Evolutionary conservation across 495 filamentous ascomycete species (phyloP).

Genomic region (Emericellopsis terricola): DNA sequence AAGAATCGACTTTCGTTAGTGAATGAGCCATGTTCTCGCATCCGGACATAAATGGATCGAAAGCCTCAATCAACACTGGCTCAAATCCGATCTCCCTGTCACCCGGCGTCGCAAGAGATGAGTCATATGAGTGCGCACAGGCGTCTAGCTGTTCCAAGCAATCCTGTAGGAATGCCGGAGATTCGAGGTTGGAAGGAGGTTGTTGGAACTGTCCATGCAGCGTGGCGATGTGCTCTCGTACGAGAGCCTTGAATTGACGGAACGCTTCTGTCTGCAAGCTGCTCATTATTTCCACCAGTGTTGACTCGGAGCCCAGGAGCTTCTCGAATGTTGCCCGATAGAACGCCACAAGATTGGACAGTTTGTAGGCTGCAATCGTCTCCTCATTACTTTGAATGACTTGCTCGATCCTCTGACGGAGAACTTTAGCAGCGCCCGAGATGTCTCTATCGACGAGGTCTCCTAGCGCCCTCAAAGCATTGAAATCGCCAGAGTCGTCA

Average conservation of each 20-base stretch:
- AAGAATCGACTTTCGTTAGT: constrained; percentile 33
- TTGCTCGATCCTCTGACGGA: constrained; percentile 75
- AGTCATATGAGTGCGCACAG: constrained; percentile 69
- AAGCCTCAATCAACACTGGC: constrained; percentile 59
- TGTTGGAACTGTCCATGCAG: constrained; percentile 51
- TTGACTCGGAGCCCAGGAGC: constrained; percentile 51
- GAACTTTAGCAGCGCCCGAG: constrained; percentile 52
- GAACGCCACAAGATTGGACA: constrained; percentile 75
- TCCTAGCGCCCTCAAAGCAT: constrained; percentile 68
- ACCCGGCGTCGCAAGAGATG: constrained; percentile 42
- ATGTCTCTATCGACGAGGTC: constrained; percentile 80
- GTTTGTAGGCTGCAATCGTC: constrained; percentile 70
- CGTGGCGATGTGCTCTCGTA: constrained; percentile 57
- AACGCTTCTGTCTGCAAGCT: constrained; percentile 61
- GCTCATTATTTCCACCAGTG: constrained; percentile 47
- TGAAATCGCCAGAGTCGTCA: constrained; percentile 41
- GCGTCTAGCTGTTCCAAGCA: constrained; percentile 55
- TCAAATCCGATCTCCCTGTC: constrained; percentile 51
- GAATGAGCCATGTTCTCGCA: constrained; percentile 51
- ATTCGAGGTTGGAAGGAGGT: constrained; percentile 49
- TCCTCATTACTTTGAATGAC: constrained; percentile 88
- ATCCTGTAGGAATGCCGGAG: constrained; percentile 72
- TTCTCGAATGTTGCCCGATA: constrained; percentile 73
- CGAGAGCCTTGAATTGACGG: constrained; percentile 61
- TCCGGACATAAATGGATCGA: constrained; percentile 69